These are phyloP conservation scores for Candida boleticola DNA, from an alignment of 805 yeast species.

Conservation along the genomic window DNA sequence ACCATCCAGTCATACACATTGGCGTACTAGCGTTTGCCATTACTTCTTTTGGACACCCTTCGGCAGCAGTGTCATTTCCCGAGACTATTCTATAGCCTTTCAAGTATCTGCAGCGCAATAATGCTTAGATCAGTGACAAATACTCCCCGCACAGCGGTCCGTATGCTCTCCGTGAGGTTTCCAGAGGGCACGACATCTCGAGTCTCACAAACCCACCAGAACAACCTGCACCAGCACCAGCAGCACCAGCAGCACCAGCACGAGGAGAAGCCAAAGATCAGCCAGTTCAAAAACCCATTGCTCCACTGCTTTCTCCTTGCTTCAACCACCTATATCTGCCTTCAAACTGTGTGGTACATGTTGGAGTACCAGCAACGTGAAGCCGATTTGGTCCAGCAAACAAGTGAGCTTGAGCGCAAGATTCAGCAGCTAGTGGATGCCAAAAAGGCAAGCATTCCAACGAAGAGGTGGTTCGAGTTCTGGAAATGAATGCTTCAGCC, in stretches of 20 bases:
- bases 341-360: constrained; percentile 32
- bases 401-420: constrained; percentile 19
- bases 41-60: too few species aligned
- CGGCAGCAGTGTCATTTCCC: too few species aligned
- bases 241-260: background rate
- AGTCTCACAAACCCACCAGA: constrained; percentile 8
- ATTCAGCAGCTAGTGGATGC: constrained; percentile 30
- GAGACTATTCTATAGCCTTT: too few species aligned
- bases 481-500: constrained; percentile 16
- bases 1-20: too few species aligned
- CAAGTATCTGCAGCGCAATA: too few species aligned
- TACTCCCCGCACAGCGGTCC: too few species aligned
- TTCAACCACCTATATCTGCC: constrained; percentile 33
- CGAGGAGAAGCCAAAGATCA: constrained; percentile 26
- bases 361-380: constrained; percentile 28
- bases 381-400: constrained; percentile 13
- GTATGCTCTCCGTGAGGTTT: constrained; percentile 1
- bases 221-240: background rate
- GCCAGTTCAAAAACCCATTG: constrained; percentile 37
- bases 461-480: constrained; percentile 14
- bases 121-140: too few species aligned
- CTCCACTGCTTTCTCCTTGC: constrained; percentile 39
- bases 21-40: too few species aligned
- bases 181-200: constrained; percentile 1
- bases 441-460: constrained; percentile 15